Evolutionary conservation across 148 eudicot genomes (phyloP).

Genomic region (Salicornia ramosissima): DNA sequence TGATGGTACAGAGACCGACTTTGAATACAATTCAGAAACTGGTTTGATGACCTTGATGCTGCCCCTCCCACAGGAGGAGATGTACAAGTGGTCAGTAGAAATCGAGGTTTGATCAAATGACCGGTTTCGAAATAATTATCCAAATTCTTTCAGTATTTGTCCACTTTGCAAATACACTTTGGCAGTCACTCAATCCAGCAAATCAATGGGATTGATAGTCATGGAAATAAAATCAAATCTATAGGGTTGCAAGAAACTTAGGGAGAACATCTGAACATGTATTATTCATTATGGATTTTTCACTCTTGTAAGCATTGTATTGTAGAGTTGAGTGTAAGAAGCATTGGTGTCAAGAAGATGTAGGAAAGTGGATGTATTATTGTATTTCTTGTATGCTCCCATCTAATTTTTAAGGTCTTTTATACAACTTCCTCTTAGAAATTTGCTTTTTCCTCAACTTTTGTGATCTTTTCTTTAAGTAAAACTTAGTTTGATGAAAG

Average conservation of each 20-base stretch:
- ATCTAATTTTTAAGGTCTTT: too few relatives aligned
- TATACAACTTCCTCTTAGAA: too few relatives aligned
- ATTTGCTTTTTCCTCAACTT: too few relatives aligned
- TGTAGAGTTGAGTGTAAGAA: too few relatives aligned
- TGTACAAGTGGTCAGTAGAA: conserved; percentile 70
- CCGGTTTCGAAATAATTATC: conserved; percentile 2
- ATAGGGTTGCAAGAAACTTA: neutral
- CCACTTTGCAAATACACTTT: neutral
- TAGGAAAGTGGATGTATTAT: too few relatives aligned
- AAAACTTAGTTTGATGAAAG: too few relatives aligned
- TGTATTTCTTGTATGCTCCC: too few relatives aligned
- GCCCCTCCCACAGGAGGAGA: conserved; percentile 60
- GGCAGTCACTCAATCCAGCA: neutral
- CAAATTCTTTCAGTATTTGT: neutral
- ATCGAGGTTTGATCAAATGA: conserved; percentile 43
- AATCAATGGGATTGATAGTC: neutral
- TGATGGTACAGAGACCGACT: conserved; percentile 34
- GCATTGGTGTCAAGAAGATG: too few relatives aligned
- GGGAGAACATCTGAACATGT: too few relatives aligned
- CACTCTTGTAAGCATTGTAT: too few relatives aligned
- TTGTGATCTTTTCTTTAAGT: too few relatives aligned
- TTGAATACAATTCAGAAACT: conserved; percentile 39
- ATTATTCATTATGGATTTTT: too few relatives aligned
- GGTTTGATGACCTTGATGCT: conserved; percentile 54
- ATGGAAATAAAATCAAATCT: neutral